Evolutionary conservation across 2,329 filamentous ascomycete genomes (phyloP), one percentile per base, ranked within the genome.

Genomic region (Diaporthe caulivora): DNA sequence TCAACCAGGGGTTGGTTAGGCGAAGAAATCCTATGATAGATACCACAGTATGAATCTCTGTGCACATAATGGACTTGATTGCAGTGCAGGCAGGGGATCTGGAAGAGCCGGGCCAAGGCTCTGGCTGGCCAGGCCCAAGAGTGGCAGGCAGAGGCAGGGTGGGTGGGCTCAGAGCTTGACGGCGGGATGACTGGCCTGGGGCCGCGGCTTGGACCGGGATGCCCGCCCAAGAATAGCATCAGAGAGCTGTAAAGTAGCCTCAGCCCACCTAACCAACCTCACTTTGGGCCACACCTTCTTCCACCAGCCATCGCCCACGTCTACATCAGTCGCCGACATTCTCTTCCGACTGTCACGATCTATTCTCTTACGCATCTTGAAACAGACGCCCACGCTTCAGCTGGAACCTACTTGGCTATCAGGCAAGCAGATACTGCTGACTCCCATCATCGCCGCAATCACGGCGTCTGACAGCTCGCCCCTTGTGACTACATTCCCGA

Each of bases 391-490:
- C 18, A 62, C 31, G 21, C 37, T 3, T 5, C 29, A 53, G 17
- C 40, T 51, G 47, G 18, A 6, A 29, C 15, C 44, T 58, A 15
- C 2, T 31, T 15, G 26, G 55, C 29, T 13, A 40, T 44, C 53
- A 24, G 55, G 21, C 55, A 42, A 54, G 69, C 55, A 58, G 26
- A 34, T 18, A 47, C 15, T 71, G 37, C 69, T 13, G 29, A 11
- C 42, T 29, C 15, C 18, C 24, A 37, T 34, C 13, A 9, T 42
- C 69, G 40, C 57, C 31, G 15, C 57, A 40, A 53, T 26, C 34
- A 79, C 78, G 77, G 77, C 77, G 76, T 79, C 77, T 75, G 75
- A 78, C 75, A 74, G 65, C 72, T 74, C 73, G 47, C 75, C 75
- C 67, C 65, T 73, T 72, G 70, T 73, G 78, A 58, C 64, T 37